These are phyloP conservation scores for Tricholoma furcatifolium DNA, from an alignment of 768 basidiomycete species.

Conservation along the genomic window DNA sequence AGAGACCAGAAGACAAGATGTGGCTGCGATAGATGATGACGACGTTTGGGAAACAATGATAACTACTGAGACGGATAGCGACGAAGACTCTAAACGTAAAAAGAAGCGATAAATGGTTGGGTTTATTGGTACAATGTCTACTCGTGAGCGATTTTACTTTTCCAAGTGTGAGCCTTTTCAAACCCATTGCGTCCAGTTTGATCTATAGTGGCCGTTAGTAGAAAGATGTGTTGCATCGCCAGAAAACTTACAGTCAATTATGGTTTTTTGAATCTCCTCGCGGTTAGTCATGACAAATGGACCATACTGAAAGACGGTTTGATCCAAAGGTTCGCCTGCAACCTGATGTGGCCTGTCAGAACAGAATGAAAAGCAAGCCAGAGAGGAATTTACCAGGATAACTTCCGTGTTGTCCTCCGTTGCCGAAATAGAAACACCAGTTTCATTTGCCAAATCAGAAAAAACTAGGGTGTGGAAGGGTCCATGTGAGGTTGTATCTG, in stretches of 20 bases:
- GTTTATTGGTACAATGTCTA: conserved; percentile 11
- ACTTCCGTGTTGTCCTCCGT: conserved; percentile 66
- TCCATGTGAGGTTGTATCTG: conserved; percentile 40
- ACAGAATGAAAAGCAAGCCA: not conserved
- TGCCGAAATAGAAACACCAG: conserved; percentile 67
- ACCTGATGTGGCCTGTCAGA: conserved; percentile 37
- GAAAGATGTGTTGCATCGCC: not conserved
- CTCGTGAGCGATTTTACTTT: conserved; percentile 69
- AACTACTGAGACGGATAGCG: conserved; percentile 40
- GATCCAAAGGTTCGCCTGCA: conserved; percentile 87
- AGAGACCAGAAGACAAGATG: conserved; percentile 11
- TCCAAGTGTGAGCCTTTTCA: conserved; percentile 86
- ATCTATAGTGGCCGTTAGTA: conserved; percentile 39
- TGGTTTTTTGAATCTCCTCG: conserved; percentile 78
- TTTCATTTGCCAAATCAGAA: conserved; percentile 54
- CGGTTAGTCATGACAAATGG: conserved; percentile 85
- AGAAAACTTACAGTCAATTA: conserved; percentile 69
- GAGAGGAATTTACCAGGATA: conserved; percentile 56
- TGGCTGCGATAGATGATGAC: conserved; percentile 39
- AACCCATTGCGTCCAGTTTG: conserved; percentile 82
- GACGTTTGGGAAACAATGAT: conserved; percentile 72
- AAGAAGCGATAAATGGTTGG: conserved; percentile 20
- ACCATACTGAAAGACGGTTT: conserved; percentile 84
- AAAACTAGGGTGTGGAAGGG: conserved; percentile 84
- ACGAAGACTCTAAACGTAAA: conserved; percentile 20